A percentile compares a stretch with the other conserved stretches of the same genome.
phyloP scores from a whole-genome alignment of 345 rosid species.

The Populus euphratica region DNA sequence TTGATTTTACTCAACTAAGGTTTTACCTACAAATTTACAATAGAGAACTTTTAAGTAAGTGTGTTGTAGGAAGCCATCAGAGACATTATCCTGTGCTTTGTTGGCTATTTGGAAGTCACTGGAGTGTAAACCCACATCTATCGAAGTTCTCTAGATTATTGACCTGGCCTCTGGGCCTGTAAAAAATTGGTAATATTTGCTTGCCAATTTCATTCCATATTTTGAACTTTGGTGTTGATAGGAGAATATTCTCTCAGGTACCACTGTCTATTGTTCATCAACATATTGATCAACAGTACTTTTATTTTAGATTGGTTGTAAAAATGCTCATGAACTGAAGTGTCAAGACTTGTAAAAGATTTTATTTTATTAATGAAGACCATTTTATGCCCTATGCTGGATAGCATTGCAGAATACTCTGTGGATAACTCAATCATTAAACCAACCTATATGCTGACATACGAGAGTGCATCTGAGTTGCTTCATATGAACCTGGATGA shows the following conservation, averaged over 20 bases:
- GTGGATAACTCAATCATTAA: constrained; percentile 72
- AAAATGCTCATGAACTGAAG: constrained; percentile 9
- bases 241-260: not conserved
- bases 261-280: not conserved
- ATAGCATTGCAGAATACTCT: constrained; percentile 82
- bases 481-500: constrained; percentile 84
- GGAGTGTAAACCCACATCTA: not conserved
- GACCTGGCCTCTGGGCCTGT: not conserved
- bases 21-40: not conserved
- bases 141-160: not conserved
- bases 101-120: not conserved
- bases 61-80: constrained; percentile 1
- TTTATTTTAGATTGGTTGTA: not conserved
- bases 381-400: constrained; percentile 17
- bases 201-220: not conserved
- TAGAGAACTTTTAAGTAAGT: not conserved
- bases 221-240: not conserved
- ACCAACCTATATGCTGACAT: constrained; percentile 96
- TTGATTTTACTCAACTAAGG: not conserved
- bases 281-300: not conserved
- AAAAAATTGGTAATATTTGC: not conserved
- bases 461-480: constrained; percentile 91
- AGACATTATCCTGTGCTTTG: not conserved
- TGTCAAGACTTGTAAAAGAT: not conserved
- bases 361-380: constrained; percentile 8